These are phyloP conservation scores for Exophiala alcalophila DNA, from an alignment of 2,329 filamentous ascomycete genomes.

Conservation along the genomic window DNA sequence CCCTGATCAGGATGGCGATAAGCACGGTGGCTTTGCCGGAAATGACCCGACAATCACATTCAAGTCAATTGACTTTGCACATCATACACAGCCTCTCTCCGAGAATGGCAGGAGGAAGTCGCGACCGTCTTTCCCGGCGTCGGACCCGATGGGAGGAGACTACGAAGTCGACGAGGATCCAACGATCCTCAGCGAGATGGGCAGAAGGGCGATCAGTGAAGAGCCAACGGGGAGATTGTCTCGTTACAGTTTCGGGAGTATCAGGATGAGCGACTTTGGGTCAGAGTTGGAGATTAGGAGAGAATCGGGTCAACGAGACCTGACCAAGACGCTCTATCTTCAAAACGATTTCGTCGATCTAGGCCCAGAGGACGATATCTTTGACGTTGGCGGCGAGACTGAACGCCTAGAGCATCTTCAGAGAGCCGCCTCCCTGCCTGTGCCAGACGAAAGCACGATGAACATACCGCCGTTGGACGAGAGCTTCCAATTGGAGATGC, in stretches of 20 bases:
- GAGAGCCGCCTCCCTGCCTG: conserved; percentile 12
- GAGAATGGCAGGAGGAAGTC: conserved; percentile 28
- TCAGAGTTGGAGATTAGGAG: conserved; percentile 37
- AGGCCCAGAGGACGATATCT: conserved; percentile 38
- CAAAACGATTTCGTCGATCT: conserved; percentile 44
- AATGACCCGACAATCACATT: conserved; percentile 27
- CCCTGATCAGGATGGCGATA: conserved; percentile 24
- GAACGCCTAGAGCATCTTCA: conserved; percentile 21
- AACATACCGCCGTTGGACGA: conserved; percentile 38
- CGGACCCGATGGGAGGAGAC: conserved; percentile 44
- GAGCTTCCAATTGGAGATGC: conserved; percentile 25
- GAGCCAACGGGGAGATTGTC: conserved; percentile 40
- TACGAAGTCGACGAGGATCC: conserved; percentile 22
- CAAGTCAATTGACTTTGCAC: conserved; percentile 24
- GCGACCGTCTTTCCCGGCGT: conserved; percentile 40
- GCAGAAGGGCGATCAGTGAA: conserved; percentile 41
- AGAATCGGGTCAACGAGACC: conserved; percentile 16
- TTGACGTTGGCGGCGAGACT: conserved; percentile 35
- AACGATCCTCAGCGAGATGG: conserved; percentile 40
- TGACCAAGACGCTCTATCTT: conserved; percentile 32
- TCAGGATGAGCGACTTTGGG: conserved; percentile 52
- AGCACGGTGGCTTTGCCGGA: background rate
- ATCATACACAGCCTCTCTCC: background rate
- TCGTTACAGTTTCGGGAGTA: conserved; percentile 43
- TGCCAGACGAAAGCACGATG: conserved; percentile 27